Evolutionary conservation across 805 yeast species (phyloP).

Genomic region (Hanseniaspora opuntiae): DNA sequence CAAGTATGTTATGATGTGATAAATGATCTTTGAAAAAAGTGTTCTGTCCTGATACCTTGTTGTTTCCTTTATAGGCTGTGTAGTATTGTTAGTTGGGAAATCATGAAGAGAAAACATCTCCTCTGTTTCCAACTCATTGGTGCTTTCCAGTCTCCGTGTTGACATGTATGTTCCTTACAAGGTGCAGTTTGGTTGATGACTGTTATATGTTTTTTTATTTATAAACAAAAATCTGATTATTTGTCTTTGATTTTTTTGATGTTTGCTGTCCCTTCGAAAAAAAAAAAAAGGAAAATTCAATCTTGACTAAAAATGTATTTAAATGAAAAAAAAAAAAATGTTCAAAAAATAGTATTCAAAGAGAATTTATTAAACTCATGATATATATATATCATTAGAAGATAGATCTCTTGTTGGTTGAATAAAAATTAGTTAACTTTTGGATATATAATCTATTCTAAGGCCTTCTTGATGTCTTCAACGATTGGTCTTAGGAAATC

Average conservation of each 20-base stretch:
- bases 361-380: too few relatives aligned
- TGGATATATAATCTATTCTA: slow-evolving; percentile 7
- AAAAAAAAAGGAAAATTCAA: too few relatives aligned
- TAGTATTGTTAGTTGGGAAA: background rate
- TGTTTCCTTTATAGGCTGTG: background rate
- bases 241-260: too few relatives aligned
- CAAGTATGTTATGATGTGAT: slow-evolving; percentile 32
- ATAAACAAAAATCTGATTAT: too few relatives aligned
- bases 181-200: background rate
- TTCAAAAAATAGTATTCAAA: too few relatives aligned
- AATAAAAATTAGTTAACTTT: background rate
- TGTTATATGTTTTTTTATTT: too few relatives aligned
- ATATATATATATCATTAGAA: background rate
- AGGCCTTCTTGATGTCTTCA: slow-evolving; percentile 25
- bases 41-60: slow-evolving; percentile 5
- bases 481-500: slow-evolving; percentile 34
- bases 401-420: background rate
- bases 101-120: slow-evolving; percentile 10
- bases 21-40: background rate
- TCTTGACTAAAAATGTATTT: too few relatives aligned
- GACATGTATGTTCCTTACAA: background rate
- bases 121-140: background rate
- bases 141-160: background rate
- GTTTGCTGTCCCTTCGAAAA: too few relatives aligned
- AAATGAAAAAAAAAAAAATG: too few relatives aligned